Base-by-base conservation (phyloP, 768 basidiomycete genomes). In the Daedaleopsis nitida region DNA sequence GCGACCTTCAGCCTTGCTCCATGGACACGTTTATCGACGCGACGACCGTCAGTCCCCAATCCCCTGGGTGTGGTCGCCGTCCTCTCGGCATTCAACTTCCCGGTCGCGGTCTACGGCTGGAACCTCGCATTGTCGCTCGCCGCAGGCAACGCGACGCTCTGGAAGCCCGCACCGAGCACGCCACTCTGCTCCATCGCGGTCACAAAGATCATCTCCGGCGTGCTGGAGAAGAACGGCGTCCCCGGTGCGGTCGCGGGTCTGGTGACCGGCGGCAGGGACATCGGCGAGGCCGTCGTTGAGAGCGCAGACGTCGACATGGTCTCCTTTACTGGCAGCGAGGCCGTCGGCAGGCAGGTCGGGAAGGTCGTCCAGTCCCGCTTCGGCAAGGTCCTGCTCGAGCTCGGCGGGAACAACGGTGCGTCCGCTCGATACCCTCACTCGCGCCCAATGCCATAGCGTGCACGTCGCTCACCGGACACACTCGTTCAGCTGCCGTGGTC, bases 31-130 rank as follows among this genome's bases (percentile, higher is more conserved):
- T 13, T 11, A 37, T 37, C 16, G 8, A 11, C n/a, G 12, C 27
- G 27, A 32, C 27, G 27, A 32, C 27, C 27, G 27, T 7, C 37
- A 94, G 93, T 96, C 4, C 91, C 96, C 10, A 97, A 97, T 72
- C 96, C 96, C 21, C 81, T 98, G 0, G 88, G 88, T 11, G 78
- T 86, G 2, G 79, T 89, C 10, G 83, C 78, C 1, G 75, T 96
- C 11, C 76, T 98, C 54, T 89, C 92, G 21, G 96, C 96, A 0
- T 98, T 97, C 80, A 98, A 98, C 74, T 98, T 98, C 72, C 96
- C 96, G 11, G 87, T 93, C 45, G 94, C 94, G 37, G 93, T 96
- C 47, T 94, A 92, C 73, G 93, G 93, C 65, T 95, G 93, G 92
- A 98, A 98, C 74, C 77, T 96, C 52, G 84, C 94, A 2, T 80